Percentiles rank a stretch among this genome's conserved stretches.
Conservation (phyloP, 208 protist species). For the Endotrypanum monterogeii region DNA sequence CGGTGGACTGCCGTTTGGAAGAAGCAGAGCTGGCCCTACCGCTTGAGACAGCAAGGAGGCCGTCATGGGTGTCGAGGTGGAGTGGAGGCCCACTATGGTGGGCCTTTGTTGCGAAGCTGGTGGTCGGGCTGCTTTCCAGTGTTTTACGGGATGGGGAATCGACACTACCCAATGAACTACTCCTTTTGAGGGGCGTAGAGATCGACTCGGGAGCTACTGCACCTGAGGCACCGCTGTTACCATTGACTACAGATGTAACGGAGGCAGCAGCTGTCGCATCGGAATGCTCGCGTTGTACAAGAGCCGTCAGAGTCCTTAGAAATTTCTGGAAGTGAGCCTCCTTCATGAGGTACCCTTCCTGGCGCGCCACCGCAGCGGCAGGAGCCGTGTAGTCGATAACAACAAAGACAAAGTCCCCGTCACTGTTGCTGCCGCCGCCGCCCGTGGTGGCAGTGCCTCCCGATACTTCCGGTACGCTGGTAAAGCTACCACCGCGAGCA, state of each 20-base stretch:
- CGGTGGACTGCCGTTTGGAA: neutral
- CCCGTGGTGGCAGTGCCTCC: neutral
- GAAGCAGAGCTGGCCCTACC: neutral
- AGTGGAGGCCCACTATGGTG: neutral
- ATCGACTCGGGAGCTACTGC: neutral
- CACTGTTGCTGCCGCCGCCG: neutral
- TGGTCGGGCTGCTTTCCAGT: neutral
- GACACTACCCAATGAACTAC: neutral
- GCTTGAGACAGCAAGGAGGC: neutral
- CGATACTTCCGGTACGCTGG: neutral
- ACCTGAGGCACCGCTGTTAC: neutral
- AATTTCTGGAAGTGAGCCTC: slow-evolving; percentile 20
- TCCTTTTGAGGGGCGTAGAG: neutral
- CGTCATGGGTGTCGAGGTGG: neutral
- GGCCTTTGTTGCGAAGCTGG: neutral
- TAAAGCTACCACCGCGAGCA: neutral
- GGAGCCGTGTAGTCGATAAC: slow-evolving; percentile 15
- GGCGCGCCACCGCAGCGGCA: neutral
- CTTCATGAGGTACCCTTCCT: slow-evolving; percentile 37
- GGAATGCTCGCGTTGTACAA: slow-evolving; percentile 12
- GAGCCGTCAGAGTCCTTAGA: slow-evolving; percentile 24
- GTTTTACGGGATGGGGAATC: neutral
- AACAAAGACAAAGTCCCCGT: slow-evolving; percentile 27
- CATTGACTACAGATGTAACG: neutral
- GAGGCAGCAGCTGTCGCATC: neutral